Percentiles rank a stretch among this genome's conserved stretches.
These are phyloP conservation scores for Termitomyces sp. DNA, from an alignment of 768 basidiomycete genomes.

Conservation along the genomic window DNA sequence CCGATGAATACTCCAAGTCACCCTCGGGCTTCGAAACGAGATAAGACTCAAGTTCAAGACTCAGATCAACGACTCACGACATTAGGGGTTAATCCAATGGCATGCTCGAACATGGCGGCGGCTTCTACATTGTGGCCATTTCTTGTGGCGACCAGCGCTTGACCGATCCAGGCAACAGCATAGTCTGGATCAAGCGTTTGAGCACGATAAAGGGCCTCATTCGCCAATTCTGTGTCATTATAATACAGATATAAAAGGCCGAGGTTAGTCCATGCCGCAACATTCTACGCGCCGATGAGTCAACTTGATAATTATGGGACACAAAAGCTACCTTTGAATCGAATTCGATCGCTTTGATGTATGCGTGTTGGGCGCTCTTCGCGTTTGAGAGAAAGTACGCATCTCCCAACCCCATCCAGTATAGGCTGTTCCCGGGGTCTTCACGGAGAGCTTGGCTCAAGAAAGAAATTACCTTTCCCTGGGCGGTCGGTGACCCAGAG, in stretches of 20 bases:
- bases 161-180: slow-evolving; percentile 87
- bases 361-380: slow-evolving; percentile 85
- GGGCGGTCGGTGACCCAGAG: slow-evolving; percentile 23
- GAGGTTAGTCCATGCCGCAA: slow-evolving; percentile 78
- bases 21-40: slow-evolving; percentile 59
- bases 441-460: slow-evolving; percentile 71
- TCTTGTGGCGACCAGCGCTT: slow-evolving; percentile 64
- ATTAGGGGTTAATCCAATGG: slow-evolving; percentile 51
- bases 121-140: slow-evolving; percentile 62
- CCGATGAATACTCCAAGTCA: slow-evolving; percentile 71
- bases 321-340: slow-evolving; percentile 65
- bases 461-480: slow-evolving; percentile 44
- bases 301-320: neutral
- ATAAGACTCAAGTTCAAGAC: neutral
- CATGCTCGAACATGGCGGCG: slow-evolving; percentile 68
- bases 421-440: slow-evolving; percentile 65
- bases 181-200: slow-evolving; percentile 93
- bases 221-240: slow-evolving; percentile 77
- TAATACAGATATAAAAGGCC: slow-evolving; percentile 84
- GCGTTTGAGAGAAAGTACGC: slow-evolving; percentile 63
- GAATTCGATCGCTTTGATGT: slow-evolving; percentile 82
- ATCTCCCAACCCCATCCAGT: slow-evolving; percentile 84
- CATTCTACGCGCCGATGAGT: slow-evolving; percentile 43
- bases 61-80: slow-evolving; percentile 42
- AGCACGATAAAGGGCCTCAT: slow-evolving; percentile 80